Conservation (phyloP, 805 yeast genomes). For the Saccharomycopsis synnaedendra region DNA sequence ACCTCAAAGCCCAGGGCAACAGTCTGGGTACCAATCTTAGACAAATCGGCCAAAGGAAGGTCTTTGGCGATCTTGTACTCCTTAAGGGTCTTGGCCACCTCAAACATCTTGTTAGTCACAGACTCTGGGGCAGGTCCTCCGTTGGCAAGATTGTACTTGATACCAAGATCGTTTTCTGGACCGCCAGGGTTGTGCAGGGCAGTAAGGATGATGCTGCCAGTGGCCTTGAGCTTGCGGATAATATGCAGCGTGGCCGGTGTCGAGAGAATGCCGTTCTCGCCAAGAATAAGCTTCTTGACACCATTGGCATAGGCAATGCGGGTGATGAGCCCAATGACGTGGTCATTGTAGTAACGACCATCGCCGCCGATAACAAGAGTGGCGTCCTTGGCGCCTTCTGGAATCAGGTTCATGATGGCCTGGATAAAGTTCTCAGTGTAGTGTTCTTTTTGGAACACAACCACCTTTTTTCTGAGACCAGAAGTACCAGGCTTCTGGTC, state of each 20-base stretch:
- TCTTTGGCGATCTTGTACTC: constrained; percentile 48
- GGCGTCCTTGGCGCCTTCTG: constrained; percentile 71
- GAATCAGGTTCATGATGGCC: constrained; percentile 73
- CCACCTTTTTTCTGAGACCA: constrained; percentile 86
- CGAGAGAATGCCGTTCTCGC: constrained; percentile 78
- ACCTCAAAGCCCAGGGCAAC: constrained; percentile 33
- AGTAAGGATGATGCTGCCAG: constrained; percentile 93
- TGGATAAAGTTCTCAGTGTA: constrained; percentile 94
- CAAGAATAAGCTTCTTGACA: constrained; percentile 72
- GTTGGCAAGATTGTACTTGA: constrained; percentile 86
- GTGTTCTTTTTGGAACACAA: constrained; percentile 64
- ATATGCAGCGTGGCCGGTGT: constrained; percentile 97
- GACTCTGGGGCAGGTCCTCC: constrained; percentile 99
- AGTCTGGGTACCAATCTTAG: constrained; percentile 36
- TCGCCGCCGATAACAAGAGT: constrained; percentile 92
- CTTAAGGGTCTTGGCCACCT: constrained; percentile 45
- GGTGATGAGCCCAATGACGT: constrained; percentile 71
- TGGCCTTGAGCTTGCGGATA: constrained; percentile 55
- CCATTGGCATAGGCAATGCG: constrained; percentile 87
- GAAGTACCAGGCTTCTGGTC: constrained; percentile 99
- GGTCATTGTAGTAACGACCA: constrained; percentile 84
- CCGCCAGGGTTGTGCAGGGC: constrained; percentile 99
- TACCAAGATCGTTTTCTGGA: constrained; percentile 83
- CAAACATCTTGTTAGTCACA: constrained; percentile 81
- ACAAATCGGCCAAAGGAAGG: constrained; percentile 55